phyloP scores from a whole-genome alignment of 192 early-diverging fungal genomes.

The Entomortierella chlamydospora region DNA sequence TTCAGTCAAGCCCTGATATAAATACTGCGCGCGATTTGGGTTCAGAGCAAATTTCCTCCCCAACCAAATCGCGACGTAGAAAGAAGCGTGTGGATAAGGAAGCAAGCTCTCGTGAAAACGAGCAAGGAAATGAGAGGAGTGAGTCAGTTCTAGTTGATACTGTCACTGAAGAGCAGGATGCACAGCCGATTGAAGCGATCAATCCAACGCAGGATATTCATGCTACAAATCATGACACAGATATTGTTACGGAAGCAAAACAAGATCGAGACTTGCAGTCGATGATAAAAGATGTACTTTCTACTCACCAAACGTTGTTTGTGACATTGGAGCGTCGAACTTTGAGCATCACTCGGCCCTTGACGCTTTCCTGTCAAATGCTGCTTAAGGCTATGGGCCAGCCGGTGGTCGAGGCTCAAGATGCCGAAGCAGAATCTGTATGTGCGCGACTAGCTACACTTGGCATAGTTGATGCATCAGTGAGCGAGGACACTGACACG shows the following conservation, averaged over 20 bases:
- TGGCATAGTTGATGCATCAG: conserved; percentile 65
- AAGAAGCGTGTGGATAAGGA: too few relatives aligned
- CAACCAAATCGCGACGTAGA: too few relatives aligned
- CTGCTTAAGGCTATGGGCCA: conserved; percentile 65
- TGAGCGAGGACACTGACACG: conserved; percentile 74
- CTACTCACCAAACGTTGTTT: conserved; percentile 22
- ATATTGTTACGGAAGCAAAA: not conserved
- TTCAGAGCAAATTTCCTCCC: too few relatives aligned
- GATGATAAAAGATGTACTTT: conserved; percentile 25
- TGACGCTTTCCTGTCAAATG: conserved; percentile 58
- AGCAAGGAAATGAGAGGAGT: too few relatives aligned
- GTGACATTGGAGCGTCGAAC: conserved; percentile 62
- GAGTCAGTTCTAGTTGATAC: too few relatives aligned
- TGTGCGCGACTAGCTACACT: conserved; percentile 67
- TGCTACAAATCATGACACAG: not conserved
- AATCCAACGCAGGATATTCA: not conserved
- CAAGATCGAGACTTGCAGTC: conserved; percentile 10
- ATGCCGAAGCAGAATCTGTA: conserved; percentile 73
- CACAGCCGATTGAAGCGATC: not conserved
- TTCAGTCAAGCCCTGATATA: too few relatives aligned
- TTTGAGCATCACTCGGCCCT: conserved; percentile 58
- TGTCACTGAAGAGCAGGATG: not conserved
- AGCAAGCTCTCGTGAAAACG: too few relatives aligned
- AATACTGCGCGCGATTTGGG: too few relatives aligned
- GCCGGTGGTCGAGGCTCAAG: conserved; percentile 56